Percentiles rank a stretch among this genome's conserved stretches.
phyloP scores from a whole-genome alignment of 1,284 basidiomycete species.

The Dichomitus squalens region DNA sequence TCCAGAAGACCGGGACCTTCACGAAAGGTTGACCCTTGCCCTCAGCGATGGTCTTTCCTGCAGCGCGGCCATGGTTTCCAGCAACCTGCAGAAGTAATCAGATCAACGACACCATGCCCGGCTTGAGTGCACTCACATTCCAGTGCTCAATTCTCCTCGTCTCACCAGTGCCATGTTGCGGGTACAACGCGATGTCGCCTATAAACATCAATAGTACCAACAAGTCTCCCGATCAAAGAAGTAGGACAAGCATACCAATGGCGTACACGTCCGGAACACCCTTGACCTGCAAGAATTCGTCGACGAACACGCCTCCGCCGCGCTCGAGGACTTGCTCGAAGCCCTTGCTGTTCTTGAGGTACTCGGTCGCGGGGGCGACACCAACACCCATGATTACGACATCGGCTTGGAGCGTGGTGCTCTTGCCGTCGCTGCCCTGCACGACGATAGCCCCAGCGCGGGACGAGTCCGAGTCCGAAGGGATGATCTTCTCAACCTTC shows the following conservation, averaged over 20 bases:
- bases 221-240: neutral
- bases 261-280: constrained; percentile 74
- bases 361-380: constrained; percentile 84
- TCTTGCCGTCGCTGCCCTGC: constrained; percentile 53
- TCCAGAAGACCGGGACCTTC: constrained; percentile 92
- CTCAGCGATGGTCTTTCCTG: constrained; percentile 77
- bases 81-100: constrained; percentile 57
- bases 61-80: constrained; percentile 84
- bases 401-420: constrained; percentile 65
- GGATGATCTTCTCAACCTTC: constrained; percentile 75
- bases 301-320: constrained; percentile 83
- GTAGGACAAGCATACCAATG: constrained; percentile 53
- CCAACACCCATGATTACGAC: constrained; percentile 90
- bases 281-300: constrained; percentile 77
- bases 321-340: constrained; percentile 67
- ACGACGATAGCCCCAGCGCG: constrained; percentile 62
- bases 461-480: constrained; percentile 51
- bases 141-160: constrained; percentile 84
- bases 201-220: neutral
- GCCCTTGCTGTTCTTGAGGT: constrained; percentile 67
- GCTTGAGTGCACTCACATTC: constrained; percentile 59
- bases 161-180: constrained; percentile 58
- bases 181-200: constrained; percentile 87
- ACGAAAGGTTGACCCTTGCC: constrained; percentile 56
- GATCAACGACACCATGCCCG: neutral